Base-by-base conservation (phyloP, 345 rosid genomes). In the Pistacia vera region DNA sequence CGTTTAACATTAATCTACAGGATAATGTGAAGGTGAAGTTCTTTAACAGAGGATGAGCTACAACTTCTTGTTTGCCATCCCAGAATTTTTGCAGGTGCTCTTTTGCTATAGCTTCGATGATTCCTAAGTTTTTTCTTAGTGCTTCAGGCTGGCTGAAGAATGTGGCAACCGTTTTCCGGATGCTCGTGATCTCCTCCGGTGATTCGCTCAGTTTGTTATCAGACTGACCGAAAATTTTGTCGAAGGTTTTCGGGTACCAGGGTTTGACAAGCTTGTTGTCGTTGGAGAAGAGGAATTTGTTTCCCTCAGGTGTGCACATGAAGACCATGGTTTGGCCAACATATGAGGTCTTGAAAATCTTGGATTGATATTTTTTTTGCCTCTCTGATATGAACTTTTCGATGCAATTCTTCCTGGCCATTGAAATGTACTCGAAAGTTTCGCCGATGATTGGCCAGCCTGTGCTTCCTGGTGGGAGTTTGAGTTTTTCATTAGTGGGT, bases 371-470 rank as follows among this genome's bases (percentile, higher is more conserved):
- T 12, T 55, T 66, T 2, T 3, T 25, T 18, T 49, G 44, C 17
- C 71, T 72, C 0, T 80, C 77, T 1, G 17, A 52, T 6, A 80
- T 4, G 41, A 80, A 80, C 13, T 72, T 61, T 30, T 76, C 77
- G 0, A 73, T 63, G 2, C 8, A 0, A 25, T 77, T 74, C 5
- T 17, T 11, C 5, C 35, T 8, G 5, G 11, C 71, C 5, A 46
- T 35, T 46, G 4, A 20, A 7, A 3, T 11, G 60, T 65, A 76
- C 20, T 66, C 70, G 20, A 49, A 9, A 0, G 59, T 70, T 71
- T 80, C 77, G 4, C 83, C 79, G 10, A 80, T 20, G 79, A 80
- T 51, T 0, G 76, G 82, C 79, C 75, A 70, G 11, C 79, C 76
- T 4, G 0, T 55, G 38, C 25, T 44, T 2, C 79, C 79, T 0